Evolutionary conservation across 179 eudicot species (phyloP), one percentile per base, ranked within the genome.

Genomic region (Spinacia oleracea): DNA sequence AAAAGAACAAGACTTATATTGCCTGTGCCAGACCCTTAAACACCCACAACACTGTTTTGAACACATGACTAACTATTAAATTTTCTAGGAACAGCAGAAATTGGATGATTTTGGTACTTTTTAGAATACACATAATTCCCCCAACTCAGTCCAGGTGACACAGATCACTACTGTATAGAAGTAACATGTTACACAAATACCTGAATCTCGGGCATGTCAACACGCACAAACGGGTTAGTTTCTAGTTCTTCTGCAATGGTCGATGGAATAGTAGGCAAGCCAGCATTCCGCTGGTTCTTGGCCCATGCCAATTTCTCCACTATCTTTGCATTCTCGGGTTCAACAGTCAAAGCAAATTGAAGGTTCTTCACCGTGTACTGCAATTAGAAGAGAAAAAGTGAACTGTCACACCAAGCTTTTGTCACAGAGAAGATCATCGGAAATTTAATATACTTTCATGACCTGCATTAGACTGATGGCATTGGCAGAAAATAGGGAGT

Each of bases 301-400:
- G 98, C 97, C 98, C 97, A 93, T 72, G 87, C 72, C 58, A 93
- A 65, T 81, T 95, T 95, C 65, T 89, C 86, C 0, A 80, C 84
- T 77, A 84, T 81, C 82, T 74, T 93, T 23, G 76, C 84, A 80
- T 95, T 95, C 9, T 93, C 93, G 38, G 98, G 97, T 76, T 95
- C 98, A 81, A 95, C 89, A 8, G 91, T 91, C 86, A 77, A 78
- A 58, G 98, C 98, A 88, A 95, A 95, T 84, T 89, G 97, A 90
- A 95, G 86, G 83, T 95, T 95, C 88, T 90, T 93, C 81, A 89
- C 96, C 0, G 98, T 91, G 77, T 95, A 95, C 98, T 95, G 92
- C 53, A 68, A 68, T 43, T 76, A 66, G 12, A 55, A 56, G 51
- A 77, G 40, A 58, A 63, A 42, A 53, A 67, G 66, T 5, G 18